phyloP scores from a whole-genome alignment of 352 stramenopile genomes.

The Phytophthora cryptogea region DNA sequence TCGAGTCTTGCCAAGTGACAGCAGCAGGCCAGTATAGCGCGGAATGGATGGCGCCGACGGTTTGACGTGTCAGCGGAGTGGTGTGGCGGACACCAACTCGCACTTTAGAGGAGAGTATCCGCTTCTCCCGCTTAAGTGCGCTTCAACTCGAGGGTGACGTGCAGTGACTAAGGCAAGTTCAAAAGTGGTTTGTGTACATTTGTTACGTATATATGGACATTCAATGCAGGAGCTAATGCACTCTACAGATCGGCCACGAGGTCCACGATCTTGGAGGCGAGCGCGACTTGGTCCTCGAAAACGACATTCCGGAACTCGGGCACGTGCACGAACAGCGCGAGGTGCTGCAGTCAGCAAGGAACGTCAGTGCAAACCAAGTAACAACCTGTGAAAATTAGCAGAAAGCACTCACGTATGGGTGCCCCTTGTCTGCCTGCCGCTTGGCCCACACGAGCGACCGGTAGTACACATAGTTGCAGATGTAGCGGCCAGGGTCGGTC shows the following conservation, averaged over 20 bases:
- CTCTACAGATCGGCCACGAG: slow-evolving; percentile 41
- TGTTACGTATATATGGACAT: background rate
- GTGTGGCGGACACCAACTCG: slow-evolving; percentile 6
- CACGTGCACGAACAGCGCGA: slow-evolving; percentile 80
- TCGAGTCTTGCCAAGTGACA: slow-evolving; percentile 31
- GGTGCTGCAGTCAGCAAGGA: slow-evolving; percentile 38
- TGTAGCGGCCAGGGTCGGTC: slow-evolving; percentile 78
- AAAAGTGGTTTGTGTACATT: slow-evolving; percentile 3
- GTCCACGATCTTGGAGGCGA: slow-evolving; percentile 65
- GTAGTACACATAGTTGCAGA: slow-evolving; percentile 90
- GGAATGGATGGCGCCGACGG: slow-evolving; percentile 41
- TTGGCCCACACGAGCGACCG: slow-evolving; percentile 74
- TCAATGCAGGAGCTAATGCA: background rate
- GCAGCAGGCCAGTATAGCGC: slow-evolving; percentile 14
- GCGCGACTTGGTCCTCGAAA: slow-evolving; percentile 63
- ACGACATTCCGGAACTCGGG: slow-evolving; percentile 62
- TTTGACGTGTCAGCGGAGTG: slow-evolving; percentile 26
- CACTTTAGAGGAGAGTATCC: background rate
- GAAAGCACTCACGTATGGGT: slow-evolving; percentile 36
- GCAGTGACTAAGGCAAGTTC: background rate
- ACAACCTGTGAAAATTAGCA: no score
- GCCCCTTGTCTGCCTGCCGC: slow-evolving; percentile 34
- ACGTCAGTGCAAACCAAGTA: background rate
- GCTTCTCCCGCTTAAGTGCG: no score
- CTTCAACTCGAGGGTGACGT: no score